Conservation (phyloP, 352 stramenopile species). For the Pythium grandisporangium region DNA sequence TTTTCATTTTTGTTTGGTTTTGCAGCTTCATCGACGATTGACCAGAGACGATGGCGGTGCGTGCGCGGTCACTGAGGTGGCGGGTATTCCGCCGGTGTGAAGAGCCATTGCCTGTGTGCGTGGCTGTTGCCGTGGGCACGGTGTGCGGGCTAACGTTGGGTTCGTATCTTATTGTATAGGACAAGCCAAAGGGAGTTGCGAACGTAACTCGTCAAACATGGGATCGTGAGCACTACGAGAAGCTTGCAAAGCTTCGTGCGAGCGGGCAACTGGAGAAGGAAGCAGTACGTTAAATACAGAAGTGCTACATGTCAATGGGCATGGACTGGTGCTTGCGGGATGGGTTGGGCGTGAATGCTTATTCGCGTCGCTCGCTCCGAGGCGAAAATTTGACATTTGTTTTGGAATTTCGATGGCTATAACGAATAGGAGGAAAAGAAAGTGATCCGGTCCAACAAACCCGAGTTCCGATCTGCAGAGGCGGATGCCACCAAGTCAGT, state of each 20-base stretch:
- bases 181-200: constrained; percentile 60
- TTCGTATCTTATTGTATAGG: constrained; percentile 6
- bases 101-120: too few species aligned
- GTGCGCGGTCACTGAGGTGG: background rate
- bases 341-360: too few species aligned
- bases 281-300: constrained; percentile 15
- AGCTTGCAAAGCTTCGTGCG: constrained; percentile 65
- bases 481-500: constrained; percentile 51
- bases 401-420: too few species aligned
- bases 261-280: constrained; percentile 44
- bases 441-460: constrained; percentile 52
- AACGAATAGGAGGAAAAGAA: constrained; percentile 38
- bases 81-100: too few species aligned
- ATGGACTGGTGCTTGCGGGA: background rate
- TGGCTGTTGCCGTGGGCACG: background rate
- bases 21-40: too few species aligned
- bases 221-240: constrained; percentile 70
- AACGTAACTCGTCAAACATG: constrained; percentile 82
- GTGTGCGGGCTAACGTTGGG: background rate
- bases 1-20: too few species aligned
- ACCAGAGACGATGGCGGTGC: background rate
- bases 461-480: constrained; percentile 69
- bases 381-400: too few species aligned
- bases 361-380: too few species aligned
- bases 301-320: background rate